Evolutionary conservation across 768 basidiomycete genomes (phyloP).

Genomic region (Leucosporidium scottii): DNA sequence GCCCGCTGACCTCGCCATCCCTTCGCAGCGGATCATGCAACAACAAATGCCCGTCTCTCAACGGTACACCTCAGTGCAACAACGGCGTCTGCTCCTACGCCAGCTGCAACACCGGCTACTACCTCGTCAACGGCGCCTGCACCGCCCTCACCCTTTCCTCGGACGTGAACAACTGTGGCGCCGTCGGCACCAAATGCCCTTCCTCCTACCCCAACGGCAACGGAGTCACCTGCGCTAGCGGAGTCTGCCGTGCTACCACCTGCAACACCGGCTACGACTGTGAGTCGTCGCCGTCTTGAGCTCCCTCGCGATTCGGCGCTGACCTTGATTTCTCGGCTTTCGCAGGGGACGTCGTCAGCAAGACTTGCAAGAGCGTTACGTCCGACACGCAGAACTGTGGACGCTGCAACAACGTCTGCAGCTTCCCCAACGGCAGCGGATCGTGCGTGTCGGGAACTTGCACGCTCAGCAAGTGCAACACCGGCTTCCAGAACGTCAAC

Average conservation of each 20-base stretch:
- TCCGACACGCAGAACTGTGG: background rate
- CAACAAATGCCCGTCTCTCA: constrained; percentile 3
- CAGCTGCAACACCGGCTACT: constrained; percentile 4
- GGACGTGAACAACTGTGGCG: constrained; percentile 20
- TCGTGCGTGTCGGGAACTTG: constrained; percentile 2
- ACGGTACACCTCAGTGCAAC: background rate
- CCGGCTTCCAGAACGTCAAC: background rate
- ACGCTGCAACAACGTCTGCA: constrained; percentile 3
- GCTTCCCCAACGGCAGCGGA: constrained; percentile 10
- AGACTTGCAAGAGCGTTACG: background rate
- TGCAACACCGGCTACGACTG: background rate
- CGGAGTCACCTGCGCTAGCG: constrained; percentile 14
- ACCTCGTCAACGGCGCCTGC: constrained; percentile 8
- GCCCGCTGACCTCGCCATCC: background rate
- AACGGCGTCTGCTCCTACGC: background rate
- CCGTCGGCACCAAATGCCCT: constrained; percentile 18
- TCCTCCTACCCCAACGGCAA: constrained; percentile 13
- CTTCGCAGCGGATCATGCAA: no score
- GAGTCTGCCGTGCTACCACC: background rate
- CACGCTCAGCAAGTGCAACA: background rate
- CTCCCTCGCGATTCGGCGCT: no score
- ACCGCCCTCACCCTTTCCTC: constrained; percentile 4
- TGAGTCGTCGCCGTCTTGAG: background rate
- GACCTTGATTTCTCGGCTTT: no score
- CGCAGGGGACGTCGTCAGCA: background rate